Conservation (phyloP, 2,329 filamentous ascomycete species). For the Fusarium sp. region DNA sequence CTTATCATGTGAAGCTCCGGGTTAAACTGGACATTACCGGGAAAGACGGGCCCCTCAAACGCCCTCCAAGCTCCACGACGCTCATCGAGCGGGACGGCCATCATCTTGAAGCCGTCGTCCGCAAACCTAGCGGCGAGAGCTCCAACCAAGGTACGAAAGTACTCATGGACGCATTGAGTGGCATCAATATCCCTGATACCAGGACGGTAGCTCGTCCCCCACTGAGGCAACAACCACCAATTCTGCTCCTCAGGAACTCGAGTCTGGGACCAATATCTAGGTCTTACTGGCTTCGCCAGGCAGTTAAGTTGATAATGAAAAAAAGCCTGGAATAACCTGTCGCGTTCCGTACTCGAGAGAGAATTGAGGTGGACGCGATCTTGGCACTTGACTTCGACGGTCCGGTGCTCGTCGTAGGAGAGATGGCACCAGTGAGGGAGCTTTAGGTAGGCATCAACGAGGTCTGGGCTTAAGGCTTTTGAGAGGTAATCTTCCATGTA, state of each 20-base stretch:
- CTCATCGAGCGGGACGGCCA: not conserved
- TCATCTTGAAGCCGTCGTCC: not conserved
- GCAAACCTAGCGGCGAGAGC: not conserved
- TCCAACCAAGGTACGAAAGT: conserved; percentile 12
- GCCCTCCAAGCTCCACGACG: no score
- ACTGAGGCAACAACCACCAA: not conserved
- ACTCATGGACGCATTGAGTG: conserved; percentile 22
- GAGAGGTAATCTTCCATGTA: conserved; percentile 18
- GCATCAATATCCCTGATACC: not conserved
- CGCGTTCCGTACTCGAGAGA: not conserved
- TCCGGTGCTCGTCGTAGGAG: not conserved
- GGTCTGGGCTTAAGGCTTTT: conserved; percentile 11
- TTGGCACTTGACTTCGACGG: not conserved
- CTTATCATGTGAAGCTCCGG: conserved; percentile 4
- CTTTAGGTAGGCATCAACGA: not conserved
- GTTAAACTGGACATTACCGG: conserved; percentile 11
- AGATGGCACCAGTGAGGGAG: conserved; percentile 6
- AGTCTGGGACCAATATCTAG: not conserved
- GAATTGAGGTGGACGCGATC: not conserved
- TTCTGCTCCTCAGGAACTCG: not conserved
- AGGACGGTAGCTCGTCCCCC: not conserved
- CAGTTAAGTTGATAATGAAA: conserved; percentile 10
- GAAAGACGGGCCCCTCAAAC: conserved; percentile 1
- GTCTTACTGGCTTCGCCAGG: not conserved
- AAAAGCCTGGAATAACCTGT: conserved; percentile 4